Percentiles rank a stretch among this genome's conserved stretches.
Conservation (phyloP, 108 stramenopile genomes). For the Schizochytrium sp. region DNA sequence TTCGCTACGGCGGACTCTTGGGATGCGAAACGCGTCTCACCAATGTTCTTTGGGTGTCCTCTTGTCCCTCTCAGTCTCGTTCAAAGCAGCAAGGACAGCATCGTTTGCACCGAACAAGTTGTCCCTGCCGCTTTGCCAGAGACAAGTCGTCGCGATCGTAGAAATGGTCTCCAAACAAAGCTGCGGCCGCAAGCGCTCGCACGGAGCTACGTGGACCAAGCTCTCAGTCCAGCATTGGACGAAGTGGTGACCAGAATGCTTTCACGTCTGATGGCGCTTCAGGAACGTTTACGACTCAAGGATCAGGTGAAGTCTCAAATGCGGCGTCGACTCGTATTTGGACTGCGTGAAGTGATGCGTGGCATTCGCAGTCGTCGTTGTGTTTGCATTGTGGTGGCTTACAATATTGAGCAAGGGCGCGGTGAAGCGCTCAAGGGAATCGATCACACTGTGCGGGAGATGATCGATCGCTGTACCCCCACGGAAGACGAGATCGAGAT, state of each 20-base stretch:
- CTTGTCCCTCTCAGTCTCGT: neutral
- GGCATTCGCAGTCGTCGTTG: slow-evolving; percentile 76
- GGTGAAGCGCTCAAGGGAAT: slow-evolving; percentile 11
- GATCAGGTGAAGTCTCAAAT: slow-evolving; percentile 25
- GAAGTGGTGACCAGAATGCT: slow-evolving; percentile 6
- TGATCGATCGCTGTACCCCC: slow-evolving; percentile 39
- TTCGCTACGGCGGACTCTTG: neutral
- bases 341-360: slow-evolving; percentile 73
- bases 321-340: slow-evolving; percentile 67
- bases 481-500: slow-evolving; percentile 73
- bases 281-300: slow-evolving; percentile 27
- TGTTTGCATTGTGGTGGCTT: slow-evolving; percentile 76
- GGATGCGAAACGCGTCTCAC: neutral
- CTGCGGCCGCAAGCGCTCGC: neutral
- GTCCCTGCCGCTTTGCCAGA: neutral
- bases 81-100: neutral
- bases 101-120: neutral
- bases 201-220: slow-evolving; percentile 12
- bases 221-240: slow-evolving; percentile 21
- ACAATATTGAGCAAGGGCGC: slow-evolving; percentile 69
- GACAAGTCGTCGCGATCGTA: neutral
- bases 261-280: slow-evolving; percentile 19
- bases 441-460: neutral
- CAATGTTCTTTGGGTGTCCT: neutral
- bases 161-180: neutral